Evolutionary conservation across 2,329 filamentous ascomycete genomes (phyloP).

Genomic region (Annulohypoxylon truncatum): DNA sequence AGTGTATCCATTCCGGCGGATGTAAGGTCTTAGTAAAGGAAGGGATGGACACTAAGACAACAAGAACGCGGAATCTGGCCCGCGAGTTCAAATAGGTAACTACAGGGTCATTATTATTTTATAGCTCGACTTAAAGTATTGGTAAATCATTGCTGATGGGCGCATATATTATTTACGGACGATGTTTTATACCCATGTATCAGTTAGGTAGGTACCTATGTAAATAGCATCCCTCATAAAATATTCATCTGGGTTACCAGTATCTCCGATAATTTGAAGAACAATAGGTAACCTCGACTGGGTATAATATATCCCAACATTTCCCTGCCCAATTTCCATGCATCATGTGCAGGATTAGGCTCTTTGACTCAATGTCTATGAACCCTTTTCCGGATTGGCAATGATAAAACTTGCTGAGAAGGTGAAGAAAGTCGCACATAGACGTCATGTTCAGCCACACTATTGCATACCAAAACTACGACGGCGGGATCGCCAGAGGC

Average conservation of each 20-base stretch:
- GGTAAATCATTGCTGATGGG: background rate
- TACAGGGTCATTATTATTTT: background rate
- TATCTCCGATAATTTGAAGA: too few relatives aligned
- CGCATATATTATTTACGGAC: background rate
- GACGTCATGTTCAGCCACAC: slow-evolving; percentile 9
- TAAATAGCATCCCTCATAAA: too few relatives aligned
- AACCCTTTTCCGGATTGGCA: slow-evolving; percentile 1
- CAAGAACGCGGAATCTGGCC: background rate
- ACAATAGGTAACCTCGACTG: too few relatives aligned
- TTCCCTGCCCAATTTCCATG: background rate
- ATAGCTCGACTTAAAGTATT: background rate
- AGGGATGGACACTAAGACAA: background rate
- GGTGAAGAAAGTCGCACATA: background rate
- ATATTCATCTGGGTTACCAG: too few relatives aligned
- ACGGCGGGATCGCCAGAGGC: slow-evolving; percentile 11
- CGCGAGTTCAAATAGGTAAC: background rate
- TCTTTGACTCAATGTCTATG: background rate
- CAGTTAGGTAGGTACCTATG: too few relatives aligned
- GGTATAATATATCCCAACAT: background rate
- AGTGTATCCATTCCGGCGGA: background rate
- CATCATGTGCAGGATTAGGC: background rate
- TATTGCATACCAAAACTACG: slow-evolving; percentile 7
- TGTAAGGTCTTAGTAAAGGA: background rate
- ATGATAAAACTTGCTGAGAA: slow-evolving; percentile 1
- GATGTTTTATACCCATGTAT: background rate